Base-by-base conservation (phyloP, 306 rosid species). In the Trifolium repens region DNA sequence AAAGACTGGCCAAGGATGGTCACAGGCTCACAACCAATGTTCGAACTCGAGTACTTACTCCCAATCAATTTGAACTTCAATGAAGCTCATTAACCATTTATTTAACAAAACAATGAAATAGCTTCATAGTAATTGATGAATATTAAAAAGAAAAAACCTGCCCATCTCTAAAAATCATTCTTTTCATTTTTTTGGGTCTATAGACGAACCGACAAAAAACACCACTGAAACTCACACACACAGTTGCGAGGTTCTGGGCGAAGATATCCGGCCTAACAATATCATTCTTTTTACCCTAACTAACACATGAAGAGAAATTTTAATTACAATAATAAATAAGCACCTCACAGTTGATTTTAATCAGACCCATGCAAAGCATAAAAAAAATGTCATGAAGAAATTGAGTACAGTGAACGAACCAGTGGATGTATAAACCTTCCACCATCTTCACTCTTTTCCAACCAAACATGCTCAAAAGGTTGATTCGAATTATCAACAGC, bases 401-500 rank as follows among this genome's bases (percentile, higher is more conserved):
- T 17, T 42, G 73, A 70, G 13, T 4, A 27, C 7, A 80, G 37
- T 54, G 68, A 78, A 83, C 93, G 60, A 74, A 94, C 99, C 86
- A 94, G 79, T 67, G 99, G 99, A 83, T 94, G 99, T 72, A 90
- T 68, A 80, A 84, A 87, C 72, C 89, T 81, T 35, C 49, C 85
- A 22, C 82, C 99, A 79, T 94, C 97, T n/a, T 90, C 96, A 81
- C 85, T 84, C 81, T 80, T 90, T 81, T 88, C 83, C 89, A 94
- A 67, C 97, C 91, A 85, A 67, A 85, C 91, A 88, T 94, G 99
- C 71, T 88, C 86, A 79, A 92, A 94, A 5, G 96, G 93, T 75
- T 85, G 87, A 76, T 92, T 92, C 0, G 84, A 49, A 79, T 94
- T 94, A 65, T 92, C 80, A 58, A 90, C 91, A 53, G 81, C 58